Conservation (phyloP, 352 stramenopile species). For the Phytophthora pini region DNA sequence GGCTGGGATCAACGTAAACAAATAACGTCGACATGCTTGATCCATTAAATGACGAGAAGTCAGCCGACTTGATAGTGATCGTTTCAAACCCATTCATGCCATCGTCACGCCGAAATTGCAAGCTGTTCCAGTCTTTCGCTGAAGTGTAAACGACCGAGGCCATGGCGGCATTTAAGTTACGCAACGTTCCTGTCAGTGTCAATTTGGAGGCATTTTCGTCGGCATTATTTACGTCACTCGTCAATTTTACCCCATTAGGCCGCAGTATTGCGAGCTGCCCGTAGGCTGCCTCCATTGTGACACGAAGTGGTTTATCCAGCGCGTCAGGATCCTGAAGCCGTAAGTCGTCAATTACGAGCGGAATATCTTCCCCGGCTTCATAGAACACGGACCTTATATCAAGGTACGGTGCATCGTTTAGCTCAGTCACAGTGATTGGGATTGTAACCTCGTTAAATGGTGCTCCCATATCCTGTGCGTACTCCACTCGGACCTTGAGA, state of each 20-base stretch:
- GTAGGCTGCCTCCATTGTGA: constrained; percentile 40
- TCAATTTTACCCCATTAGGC: constrained; percentile 17
- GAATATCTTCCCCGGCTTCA: constrained; percentile 58
- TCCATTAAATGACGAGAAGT: constrained; percentile 45
- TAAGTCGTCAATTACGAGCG: constrained; percentile 55
- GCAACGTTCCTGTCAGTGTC: constrained; percentile 43
- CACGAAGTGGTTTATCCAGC: constrained; percentile 19
- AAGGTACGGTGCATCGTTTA: constrained; percentile 82
- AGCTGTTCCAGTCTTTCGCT: constrained; percentile 72
- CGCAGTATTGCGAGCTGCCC: constrained; percentile 51
- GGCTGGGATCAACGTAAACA: constrained; percentile 40
- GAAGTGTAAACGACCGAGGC: constrained; percentile 60
- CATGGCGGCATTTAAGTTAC: constrained; percentile 54
- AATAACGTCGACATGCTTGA: constrained; percentile 41
- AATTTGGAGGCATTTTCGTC: constrained; percentile 16
- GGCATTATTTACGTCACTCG: constrained; percentile 13
- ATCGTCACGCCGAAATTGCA: constrained; percentile 32
- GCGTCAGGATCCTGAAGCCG: constrained; percentile 57
- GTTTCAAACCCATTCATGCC: constrained; percentile 53
- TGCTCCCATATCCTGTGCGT: neutral
- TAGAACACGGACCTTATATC: constrained; percentile 42
- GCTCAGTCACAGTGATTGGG: constrained; percentile 51
- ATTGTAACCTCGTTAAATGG: constrained; percentile 42
- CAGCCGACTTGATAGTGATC: constrained; percentile 49
- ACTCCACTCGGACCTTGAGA: constrained; percentile 42